Evolutionary conservation across 768 basidiomycete species (phyloP).

Genomic region (Tremella fuciformis): DNA sequence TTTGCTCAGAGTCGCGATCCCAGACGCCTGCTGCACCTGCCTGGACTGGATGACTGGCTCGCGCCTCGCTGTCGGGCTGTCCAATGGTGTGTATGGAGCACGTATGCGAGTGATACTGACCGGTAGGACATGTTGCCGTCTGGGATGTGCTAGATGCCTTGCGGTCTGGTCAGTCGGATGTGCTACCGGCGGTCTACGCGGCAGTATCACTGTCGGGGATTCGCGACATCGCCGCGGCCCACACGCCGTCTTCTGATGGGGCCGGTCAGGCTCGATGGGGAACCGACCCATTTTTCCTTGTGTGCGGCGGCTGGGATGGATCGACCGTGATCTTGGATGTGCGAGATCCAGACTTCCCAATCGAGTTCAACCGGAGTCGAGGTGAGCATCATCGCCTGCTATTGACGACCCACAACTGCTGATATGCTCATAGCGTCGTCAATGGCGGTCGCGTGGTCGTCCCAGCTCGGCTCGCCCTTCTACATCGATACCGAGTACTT

Average conservation of each 20-base stretch:
- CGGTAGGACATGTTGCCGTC: constrained; percentile 42
- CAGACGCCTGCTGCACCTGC: constrained; percentile 71
- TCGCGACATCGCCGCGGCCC: constrained; percentile 18
- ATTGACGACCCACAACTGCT: constrained; percentile 12
- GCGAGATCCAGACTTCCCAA: constrained; percentile 23
- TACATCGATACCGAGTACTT: constrained; percentile 29
- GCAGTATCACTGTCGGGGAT: constrained; percentile 23
- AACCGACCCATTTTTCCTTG: constrained; percentile 25
- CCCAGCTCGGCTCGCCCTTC: constrained; percentile 23
- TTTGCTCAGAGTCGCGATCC: constrained; percentile 67
- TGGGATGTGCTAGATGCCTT: constrained; percentile 48
- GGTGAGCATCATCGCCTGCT: constrained; percentile 18
- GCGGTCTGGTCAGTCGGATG: constrained; percentile 9
- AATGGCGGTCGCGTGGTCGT: constrained; percentile 32
- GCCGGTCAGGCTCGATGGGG: constrained; percentile 21
- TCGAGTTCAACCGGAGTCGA: constrained; percentile 28
- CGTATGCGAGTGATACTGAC: not conserved
- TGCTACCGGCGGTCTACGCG: constrained; percentile 31
- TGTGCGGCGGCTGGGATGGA: constrained; percentile 33
- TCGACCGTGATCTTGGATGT: constrained; percentile 27
- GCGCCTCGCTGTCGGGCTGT: constrained; percentile 73
- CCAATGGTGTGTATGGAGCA: constrained; percentile 62
- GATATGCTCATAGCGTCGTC: constrained; percentile 25
- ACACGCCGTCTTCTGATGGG: constrained; percentile 20
- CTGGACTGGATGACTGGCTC: constrained; percentile 90